phyloP scores from a whole-genome alignment of 1,284 basidiomycete genomes.

The Malassezia restricta region DNA sequence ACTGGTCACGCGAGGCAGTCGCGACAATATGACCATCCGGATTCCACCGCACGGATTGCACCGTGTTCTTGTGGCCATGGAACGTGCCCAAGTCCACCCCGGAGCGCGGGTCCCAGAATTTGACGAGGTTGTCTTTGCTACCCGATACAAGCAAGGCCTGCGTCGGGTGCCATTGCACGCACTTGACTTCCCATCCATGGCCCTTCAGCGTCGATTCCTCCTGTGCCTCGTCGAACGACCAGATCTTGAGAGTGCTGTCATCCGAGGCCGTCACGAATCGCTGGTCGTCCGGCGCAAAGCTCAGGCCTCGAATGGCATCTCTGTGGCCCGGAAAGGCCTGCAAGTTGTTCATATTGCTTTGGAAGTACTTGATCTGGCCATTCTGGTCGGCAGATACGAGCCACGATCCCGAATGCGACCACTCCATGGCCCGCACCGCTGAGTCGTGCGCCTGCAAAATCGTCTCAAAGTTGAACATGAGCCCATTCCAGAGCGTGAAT shows the following conservation, averaged over 20 bases:
- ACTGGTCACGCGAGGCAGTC: constrained; percentile 84
- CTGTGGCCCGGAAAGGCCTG: constrained; percentile 76
- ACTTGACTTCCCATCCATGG: constrained; percentile 97
- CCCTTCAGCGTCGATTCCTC: constrained; percentile 78
- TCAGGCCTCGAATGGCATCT: constrained; percentile 66
- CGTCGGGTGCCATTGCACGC: constrained; percentile 93
- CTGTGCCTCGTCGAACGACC: constrained; percentile 81
- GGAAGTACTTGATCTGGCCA: constrained; percentile 95
- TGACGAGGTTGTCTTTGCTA: constrained; percentile 93
- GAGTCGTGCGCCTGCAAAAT: constrained; percentile 95
- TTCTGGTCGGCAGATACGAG: constrained; percentile 83
- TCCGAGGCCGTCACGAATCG: constrained; percentile 88
- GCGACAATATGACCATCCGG: constrained; percentile 76
- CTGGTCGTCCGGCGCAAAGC: constrained; percentile 79
- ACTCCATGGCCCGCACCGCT: constrained; percentile 75
- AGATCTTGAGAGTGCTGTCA: constrained; percentile 83
- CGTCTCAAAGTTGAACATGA: constrained; percentile 98
- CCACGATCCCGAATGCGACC: constrained; percentile 79
- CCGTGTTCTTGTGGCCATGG: constrained; percentile 91
- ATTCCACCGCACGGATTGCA: constrained; percentile 82
- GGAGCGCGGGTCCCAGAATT: constrained; percentile 83
- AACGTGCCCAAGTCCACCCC: constrained; percentile 30
- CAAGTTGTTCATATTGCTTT: constrained; percentile 95
- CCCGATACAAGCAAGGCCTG: constrained; percentile 83
- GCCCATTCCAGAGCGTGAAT: constrained; percentile 96